Base-by-base conservation (phyloP, 352 stramenopile genomes). In the Pythium phragmitis region DNA sequence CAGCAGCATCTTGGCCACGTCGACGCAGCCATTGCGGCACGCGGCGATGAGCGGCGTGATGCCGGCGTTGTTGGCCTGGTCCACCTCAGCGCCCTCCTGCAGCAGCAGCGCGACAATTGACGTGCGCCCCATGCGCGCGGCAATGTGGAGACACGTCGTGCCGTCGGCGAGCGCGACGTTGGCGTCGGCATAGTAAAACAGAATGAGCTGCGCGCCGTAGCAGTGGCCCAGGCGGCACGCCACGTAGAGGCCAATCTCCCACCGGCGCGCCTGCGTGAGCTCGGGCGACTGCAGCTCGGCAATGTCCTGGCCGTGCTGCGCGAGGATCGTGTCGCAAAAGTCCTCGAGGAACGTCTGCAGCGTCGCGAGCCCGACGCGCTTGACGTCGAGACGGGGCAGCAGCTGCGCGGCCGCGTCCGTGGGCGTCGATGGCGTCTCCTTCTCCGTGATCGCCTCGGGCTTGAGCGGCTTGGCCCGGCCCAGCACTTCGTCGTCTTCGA, bases 321-420 rank as follows among this genome's bases (percentile, higher is more conserved):
- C 73, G 23, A 91, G 60, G 28, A 90, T 69, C 12, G 85, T 79
- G 30, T 91, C 77, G 60, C 84, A 87, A 54, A 90, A 92, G 48
- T 92, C 84, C 56, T 92, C 84, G 69, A 92, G 78, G 70, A 91
- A 89, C 53, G 80, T 82, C 61, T 91, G 74, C 73, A 91, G 77
- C 8, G 84, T 91, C 62, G 85, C 78, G 21, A 91, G 77, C 14
- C 74, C 75, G 47, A 92, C 65, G 1, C 73, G 65, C 57, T 88
- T 86, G 21, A 91, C 73, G 36, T 84, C 72, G 17, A 92, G 68
- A 19, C 68, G 59, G 1, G 81, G 84, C 7, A 92, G 70, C 3
- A 65, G 59, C 14, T 57, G 37, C 26, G 26, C 26, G 11, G 36
- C 42, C 42, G 45, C 48, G 34, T 63, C 62, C 34, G 7, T 39